Base-by-base conservation (phyloP, 345 rosid species). In the Cochlearia excelsa region DNA sequence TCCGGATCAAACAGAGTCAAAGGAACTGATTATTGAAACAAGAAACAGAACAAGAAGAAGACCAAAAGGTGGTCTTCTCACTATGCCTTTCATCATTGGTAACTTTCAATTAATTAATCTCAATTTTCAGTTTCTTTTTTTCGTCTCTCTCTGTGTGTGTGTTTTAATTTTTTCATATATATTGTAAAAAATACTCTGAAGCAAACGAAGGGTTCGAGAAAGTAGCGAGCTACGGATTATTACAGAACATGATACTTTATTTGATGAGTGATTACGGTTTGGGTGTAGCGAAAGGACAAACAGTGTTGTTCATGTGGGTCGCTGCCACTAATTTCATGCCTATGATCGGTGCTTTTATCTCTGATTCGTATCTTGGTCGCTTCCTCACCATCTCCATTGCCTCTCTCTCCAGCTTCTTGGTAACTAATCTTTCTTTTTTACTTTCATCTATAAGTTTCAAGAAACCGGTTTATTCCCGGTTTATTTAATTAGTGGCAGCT, bases 81-180 rank as follows among this genome's bases (percentile, higher is more conserved):
- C 94, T 68, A 77, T 83, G 85, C 94, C 94, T 1, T 86, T 86
- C 78, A 80, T 86, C 56, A 86, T 86, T 69, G 94, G 94, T 83
- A 67, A 56, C 23, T 16, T 16, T 16, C 23, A 40, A 26, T 64
- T 9, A 55, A 46, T 37, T 5, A 4, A 5, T 3, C 7, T 37
- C 7, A 4, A 8, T 1, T 48, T 33, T 57, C 61, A 42, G 37
- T 8, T 45, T 33, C 34, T 42, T 38, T 7, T 48, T 16, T 9
- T 0, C 0, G 4, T 63, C 10, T 33, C 42, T 1, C 38, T 65
- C 2, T 61, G 53, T 6, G 2, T 55, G 4, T 45, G 23, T 16
- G 23, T 16, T 16, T 16, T 16, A 16, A 16, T 16, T 16, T 16
- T 16, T 16, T 16, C 23, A 16, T 16, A 16, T 0, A 16, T 16